phyloP scores from a whole-genome alignment of 495 filamentous ascomycete species.

The Aspergillus egyptiacus region DNA sequence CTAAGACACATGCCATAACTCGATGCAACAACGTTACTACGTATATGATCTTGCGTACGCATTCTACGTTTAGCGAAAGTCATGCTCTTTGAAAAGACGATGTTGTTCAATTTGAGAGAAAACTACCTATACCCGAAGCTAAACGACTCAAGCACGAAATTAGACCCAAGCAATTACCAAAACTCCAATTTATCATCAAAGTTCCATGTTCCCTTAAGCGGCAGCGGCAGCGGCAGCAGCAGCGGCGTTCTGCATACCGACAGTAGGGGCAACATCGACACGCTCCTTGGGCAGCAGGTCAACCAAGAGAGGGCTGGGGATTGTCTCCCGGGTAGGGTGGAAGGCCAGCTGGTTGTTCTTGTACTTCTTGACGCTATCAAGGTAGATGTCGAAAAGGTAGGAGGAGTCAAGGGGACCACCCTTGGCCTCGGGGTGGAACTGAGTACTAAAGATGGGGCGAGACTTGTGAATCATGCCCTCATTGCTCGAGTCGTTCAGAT shows the following conservation, averaged over 20 bases:
- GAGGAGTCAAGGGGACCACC: slow-evolving; percentile 90
- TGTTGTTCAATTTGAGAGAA: slow-evolving; percentile 6
- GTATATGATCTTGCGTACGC: no score
- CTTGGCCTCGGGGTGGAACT: slow-evolving; percentile 98
- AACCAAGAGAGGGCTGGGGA: slow-evolving; percentile 77
- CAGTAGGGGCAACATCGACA: slow-evolving; percentile 75
- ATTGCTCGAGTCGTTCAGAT: slow-evolving; percentile 92
- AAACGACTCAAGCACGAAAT: slow-evolving; percentile 3
- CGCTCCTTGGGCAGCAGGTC: slow-evolving; percentile 91
- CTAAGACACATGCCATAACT: not conserved
- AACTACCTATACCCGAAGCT: not conserved
- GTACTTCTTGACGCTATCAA: slow-evolving; percentile 81
- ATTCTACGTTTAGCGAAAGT: not conserved
- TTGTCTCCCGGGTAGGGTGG: slow-evolving; percentile 63
- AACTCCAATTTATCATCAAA: slow-evolving; percentile 17
- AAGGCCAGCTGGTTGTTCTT: slow-evolving; percentile 71
- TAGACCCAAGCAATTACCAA: slow-evolving; percentile 5
- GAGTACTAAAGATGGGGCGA: slow-evolving; percentile 94
- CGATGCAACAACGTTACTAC: not conserved
- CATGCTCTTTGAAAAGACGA: not conserved
- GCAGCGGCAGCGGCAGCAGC: slow-evolving; percentile 30
- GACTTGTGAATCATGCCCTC: slow-evolving; percentile 93
- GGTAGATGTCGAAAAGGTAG: slow-evolving; percentile 93
- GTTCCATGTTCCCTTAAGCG: slow-evolving; percentile 10
- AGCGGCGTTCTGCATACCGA: slow-evolving; percentile 48